Conservation (phyloP, 306 rosid genomes). For the Cucumis cinereus region DNA sequence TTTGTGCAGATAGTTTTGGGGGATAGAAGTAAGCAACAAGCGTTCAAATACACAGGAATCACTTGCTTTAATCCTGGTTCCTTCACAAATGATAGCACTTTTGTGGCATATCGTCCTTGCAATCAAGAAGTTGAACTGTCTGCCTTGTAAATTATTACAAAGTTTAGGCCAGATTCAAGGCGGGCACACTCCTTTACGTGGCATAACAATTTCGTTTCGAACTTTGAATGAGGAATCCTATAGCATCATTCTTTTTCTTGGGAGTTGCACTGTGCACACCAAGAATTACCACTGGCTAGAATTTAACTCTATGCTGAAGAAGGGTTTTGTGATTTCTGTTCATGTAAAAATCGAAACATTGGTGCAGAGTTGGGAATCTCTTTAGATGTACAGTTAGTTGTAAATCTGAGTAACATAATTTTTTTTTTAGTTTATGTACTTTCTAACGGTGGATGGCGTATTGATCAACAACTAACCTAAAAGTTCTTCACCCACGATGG, state of each 20-base stretch:
- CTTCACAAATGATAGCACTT: constrained; percentile 63
- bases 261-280: not conserved
- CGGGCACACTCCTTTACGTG: not conserved
- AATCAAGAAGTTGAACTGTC: constrained; percentile 88
- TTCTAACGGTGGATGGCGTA: not conserved
- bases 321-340: not conserved
- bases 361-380: not conserved
- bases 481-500: not conserved
- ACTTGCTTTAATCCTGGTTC: constrained; percentile 89
- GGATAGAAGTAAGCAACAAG: constrained; percentile 80
- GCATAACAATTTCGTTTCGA: not conserved
- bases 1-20: constrained; percentile 63
- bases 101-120: constrained; percentile 76
- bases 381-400: not conserved
- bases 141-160: constrained; percentile 27
- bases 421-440: not conserved
- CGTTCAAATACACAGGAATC: constrained; percentile 83
- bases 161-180: not conserved
- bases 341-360: not conserved
- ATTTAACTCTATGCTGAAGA: not conserved
- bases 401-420: not conserved
- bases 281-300: not conserved
- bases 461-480: not conserved
- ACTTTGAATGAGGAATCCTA: not conserved
- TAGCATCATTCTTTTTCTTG: not conserved